phyloP scores from a whole-genome alignment of 2,329 filamentous ascomycete species.

The Aureobasidium melanogenum region DNA sequence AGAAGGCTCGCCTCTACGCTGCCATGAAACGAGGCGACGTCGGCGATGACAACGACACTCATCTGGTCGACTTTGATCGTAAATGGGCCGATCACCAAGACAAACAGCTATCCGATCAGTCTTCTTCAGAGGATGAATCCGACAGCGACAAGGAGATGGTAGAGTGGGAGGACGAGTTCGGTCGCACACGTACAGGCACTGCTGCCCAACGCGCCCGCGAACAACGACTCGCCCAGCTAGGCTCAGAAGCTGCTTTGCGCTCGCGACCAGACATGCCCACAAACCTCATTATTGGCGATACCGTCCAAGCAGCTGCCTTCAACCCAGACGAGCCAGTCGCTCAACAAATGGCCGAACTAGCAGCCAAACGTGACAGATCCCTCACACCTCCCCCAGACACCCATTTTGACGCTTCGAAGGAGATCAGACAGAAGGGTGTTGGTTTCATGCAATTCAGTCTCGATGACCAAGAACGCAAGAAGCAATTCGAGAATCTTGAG shows the following conservation, averaged over 20 bases:
- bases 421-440: conserved; percentile 79
- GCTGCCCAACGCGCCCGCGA: conserved; percentile 57
- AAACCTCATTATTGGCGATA: conserved; percentile 74
- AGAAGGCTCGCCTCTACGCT: conserved; percentile 81
- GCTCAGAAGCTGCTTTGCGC: conserved; percentile 49
- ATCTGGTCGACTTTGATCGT: conserved; percentile 82
- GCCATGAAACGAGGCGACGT: conserved; percentile 81
- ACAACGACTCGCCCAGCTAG: conserved; percentile 48
- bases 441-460: conserved; percentile 86
- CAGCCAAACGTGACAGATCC: conserved; percentile 66
- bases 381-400: conserved; percentile 68
- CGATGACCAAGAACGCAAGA: conserved; percentile 56
- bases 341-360: conserved; percentile 68
- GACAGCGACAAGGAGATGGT: conserved; percentile 53
- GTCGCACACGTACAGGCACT: conserved; percentile 67
- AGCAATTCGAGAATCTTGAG: conserved; percentile 69
- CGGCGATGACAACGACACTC: conserved; percentile 54
- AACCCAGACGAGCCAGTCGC: conserved; percentile 57
- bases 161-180: conserved; percentile 88
- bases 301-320: conserved; percentile 77
- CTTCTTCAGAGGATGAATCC: conserved; percentile 28
- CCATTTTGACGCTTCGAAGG: conserved; percentile 78
- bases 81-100: conserved; percentile 59
- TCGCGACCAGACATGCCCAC: conserved; percentile 53
- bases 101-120: conserved; percentile 31